phyloP scores from a whole-genome alignment of 1,139 yeast species.

The Pichia inconspicua region DNA sequence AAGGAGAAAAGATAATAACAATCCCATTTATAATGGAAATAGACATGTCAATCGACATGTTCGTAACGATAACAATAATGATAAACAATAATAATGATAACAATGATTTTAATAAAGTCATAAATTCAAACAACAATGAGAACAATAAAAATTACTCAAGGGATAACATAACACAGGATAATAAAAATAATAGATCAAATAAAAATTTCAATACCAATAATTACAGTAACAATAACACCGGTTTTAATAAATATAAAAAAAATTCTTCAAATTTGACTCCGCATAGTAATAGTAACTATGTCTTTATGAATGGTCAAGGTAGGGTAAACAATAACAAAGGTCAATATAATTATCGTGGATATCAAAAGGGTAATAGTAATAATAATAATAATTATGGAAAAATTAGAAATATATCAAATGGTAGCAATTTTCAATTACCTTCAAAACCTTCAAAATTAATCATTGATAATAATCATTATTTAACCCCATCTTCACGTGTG shows the following conservation, averaged over 20 bases:
- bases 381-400: conserved; percentile 16
- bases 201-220: background rate
- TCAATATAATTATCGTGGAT: background rate
- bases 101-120: background rate
- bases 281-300: background rate
- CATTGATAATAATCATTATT: conserved; percentile 11
- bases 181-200: background rate
- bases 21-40: background rate
- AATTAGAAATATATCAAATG: conserved; percentile 1
- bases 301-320: background rate
- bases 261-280: background rate
- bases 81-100: background rate
- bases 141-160: background rate
- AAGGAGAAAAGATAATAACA: background rate
- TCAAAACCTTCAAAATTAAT: conserved; percentile 5
- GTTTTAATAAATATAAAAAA: conserved; percentile 1
- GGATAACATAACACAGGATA: background rate
- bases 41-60: background rate
- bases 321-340: background rate
- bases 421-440: background rate
- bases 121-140: background rate
- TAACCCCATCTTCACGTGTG: conserved; percentile 14
- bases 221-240: background rate
- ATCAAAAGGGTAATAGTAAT: background rate
- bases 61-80: background rate